Conservation (phyloP, 2,329 filamentous ascomycete species). For the Monosporascus sp. region DNA sequence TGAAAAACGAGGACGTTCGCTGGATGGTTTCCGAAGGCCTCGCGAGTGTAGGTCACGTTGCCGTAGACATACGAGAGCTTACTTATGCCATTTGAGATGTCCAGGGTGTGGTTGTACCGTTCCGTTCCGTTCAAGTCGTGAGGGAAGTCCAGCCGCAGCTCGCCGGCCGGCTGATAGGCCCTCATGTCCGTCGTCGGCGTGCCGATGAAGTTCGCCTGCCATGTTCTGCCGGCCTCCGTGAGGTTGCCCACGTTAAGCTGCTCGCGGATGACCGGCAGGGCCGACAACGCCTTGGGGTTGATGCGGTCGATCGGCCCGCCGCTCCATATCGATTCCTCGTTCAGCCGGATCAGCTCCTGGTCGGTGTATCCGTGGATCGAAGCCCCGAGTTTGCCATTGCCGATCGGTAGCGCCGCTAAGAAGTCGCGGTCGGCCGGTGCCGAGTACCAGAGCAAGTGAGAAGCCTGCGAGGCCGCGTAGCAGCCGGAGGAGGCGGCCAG, state of each 20-base stretch:
- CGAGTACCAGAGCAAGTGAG: neutral
- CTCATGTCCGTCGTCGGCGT: conserved; percentile 29
- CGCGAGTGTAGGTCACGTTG: conserved; percentile 22
- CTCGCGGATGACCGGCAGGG: conserved; percentile 28
- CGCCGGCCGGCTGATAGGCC: conserved; percentile 26
- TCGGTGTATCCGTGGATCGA: conserved; percentile 35
- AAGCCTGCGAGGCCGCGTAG: neutral
- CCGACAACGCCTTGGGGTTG: conserved; percentile 23
- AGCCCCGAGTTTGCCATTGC: conserved; percentile 31
- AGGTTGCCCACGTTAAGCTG: conserved; percentile 30
- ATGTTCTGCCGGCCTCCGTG: conserved; percentile 28
- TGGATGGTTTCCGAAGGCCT: conserved; percentile 30
- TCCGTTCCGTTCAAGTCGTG: conserved; percentile 16
- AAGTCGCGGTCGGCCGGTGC: neutral
- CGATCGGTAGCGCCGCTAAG: conserved; percentile 27
- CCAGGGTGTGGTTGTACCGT: conserved; percentile 29
- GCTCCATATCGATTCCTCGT: conserved; percentile 37
- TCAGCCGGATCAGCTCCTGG: conserved; percentile 33
- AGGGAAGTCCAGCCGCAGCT: conserved; percentile 27
- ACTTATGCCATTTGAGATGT: conserved; percentile 25
- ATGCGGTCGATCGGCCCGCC: conserved; percentile 32
- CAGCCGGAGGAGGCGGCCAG: neutral
- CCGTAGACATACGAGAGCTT: conserved; percentile 29
- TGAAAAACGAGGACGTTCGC: conserved; percentile 30
- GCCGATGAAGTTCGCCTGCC: conserved; percentile 28